These are phyloP conservation scores for Gnomoniopsis sp. DNA, from an alignment of 2,329 filamentous ascomycete species.

Conservation along the genomic window DNA sequence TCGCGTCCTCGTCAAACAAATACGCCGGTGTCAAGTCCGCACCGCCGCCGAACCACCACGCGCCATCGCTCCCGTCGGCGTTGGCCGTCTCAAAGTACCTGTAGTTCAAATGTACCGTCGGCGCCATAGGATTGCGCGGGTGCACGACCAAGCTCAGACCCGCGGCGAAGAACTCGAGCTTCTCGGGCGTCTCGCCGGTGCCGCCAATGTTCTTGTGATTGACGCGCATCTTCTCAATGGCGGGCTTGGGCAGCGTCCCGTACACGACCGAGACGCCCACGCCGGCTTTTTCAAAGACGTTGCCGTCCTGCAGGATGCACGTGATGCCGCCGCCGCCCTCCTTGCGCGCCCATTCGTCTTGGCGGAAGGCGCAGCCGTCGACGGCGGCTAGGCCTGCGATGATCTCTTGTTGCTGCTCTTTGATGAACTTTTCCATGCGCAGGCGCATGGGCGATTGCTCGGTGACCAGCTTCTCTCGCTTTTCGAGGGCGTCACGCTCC, in stretches of 20 bases:
- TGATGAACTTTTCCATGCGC: constrained; percentile 96
- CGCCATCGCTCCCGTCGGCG: constrained; percentile 73
- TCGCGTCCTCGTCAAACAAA: constrained; percentile 93
- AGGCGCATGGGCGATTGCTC: constrained; percentile 89
- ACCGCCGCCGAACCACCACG: constrained; percentile 98
- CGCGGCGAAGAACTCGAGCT: constrained; percentile 90
- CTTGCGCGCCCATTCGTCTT: constrained; percentile 83
- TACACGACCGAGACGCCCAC: constrained; percentile 96
- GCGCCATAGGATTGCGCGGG: constrained; percentile 92
- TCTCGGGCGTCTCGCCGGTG: constrained; percentile 59
- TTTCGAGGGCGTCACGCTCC: constrained; percentile 77
- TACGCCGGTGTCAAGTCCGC: constrained; percentile 91
- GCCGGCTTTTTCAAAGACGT: constrained; percentile 96
- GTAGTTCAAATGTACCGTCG: constrained; percentile 97
- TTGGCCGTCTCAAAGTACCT: constrained; percentile 96
- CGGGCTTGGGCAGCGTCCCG: constrained; percentile 79
- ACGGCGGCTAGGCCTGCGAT: constrained; percentile 77
- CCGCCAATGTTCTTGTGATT: constrained; percentile 89
- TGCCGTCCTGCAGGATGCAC: constrained; percentile 91
- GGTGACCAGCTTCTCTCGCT: constrained; percentile 72
- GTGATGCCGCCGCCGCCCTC: constrained; percentile 91
- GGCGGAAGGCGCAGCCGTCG: constrained; percentile 77
- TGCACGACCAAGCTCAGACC: constrained; percentile 92
- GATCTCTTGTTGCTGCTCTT: constrained; percentile 86
- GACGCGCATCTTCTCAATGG: constrained; percentile 87